Conservation (phyloP, 2,329 filamentous ascomycete species). For the Epichloe gansuensis region DNA sequence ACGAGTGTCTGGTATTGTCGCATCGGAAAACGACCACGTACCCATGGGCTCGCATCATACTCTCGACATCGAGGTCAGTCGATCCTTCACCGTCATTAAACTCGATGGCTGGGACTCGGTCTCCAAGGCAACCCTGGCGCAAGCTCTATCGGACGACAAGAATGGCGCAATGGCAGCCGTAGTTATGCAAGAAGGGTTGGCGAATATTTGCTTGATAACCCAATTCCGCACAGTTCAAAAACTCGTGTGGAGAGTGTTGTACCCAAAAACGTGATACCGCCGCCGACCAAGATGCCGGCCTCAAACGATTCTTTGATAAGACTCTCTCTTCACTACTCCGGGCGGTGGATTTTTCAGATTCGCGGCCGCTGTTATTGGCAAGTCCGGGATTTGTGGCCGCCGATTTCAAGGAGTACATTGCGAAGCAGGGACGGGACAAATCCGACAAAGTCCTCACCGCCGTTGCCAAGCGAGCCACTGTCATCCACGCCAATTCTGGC, state of each 20-base stretch:
- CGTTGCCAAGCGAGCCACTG: slow-evolving; percentile 49
- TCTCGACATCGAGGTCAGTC: slow-evolving; percentile 72
- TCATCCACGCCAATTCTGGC: slow-evolving; percentile 76
- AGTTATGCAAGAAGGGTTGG: slow-evolving; percentile 81
- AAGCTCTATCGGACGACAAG: slow-evolving; percentile 67
- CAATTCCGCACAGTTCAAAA: slow-evolving; percentile 65
- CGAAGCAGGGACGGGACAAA: slow-evolving; percentile 44
- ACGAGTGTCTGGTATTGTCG: slow-evolving; percentile 43
- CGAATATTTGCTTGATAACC: slow-evolving; percentile 74
- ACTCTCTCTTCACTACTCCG: slow-evolving; percentile 64
- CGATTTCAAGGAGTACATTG: slow-evolving; percentile 65
- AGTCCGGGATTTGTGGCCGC: slow-evolving; percentile 79
- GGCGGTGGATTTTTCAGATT: slow-evolving; percentile 60
- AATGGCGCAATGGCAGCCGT: slow-evolving; percentile 79
- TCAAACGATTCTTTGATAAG: slow-evolving; percentile 64
- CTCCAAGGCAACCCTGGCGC: slow-evolving; percentile 62
- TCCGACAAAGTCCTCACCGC: slow-evolving; percentile 57
- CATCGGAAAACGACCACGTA: slow-evolving; percentile 40
- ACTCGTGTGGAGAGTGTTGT: slow-evolving; percentile 49
- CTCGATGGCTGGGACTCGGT: slow-evolving; percentile 80
- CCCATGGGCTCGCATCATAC: slow-evolving; percentile 46
- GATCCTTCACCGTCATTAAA: slow-evolving; percentile 83
- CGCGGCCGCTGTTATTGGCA: slow-evolving; percentile 68
- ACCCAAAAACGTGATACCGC: slow-evolving; percentile 55
- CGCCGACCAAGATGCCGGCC: slow-evolving; percentile 55